Percentiles rank a stretch among this genome's conserved stretches.
These are phyloP conservation scores for Coniosporium apollinis DNA, from an alignment of 495 filamentous ascomycete species.

Conservation along the genomic window DNA sequence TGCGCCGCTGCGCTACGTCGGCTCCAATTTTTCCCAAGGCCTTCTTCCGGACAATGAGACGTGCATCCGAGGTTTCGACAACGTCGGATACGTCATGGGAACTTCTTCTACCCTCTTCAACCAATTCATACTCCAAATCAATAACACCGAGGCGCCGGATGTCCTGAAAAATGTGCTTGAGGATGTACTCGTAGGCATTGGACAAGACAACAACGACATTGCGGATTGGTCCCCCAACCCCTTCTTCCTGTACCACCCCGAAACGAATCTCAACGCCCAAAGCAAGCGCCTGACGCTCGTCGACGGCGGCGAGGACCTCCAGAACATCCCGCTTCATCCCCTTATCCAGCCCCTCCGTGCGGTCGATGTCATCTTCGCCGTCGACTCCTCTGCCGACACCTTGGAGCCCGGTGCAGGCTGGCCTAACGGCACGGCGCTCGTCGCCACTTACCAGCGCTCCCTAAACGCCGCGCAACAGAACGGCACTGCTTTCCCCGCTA, in stretches of 20 bases:
- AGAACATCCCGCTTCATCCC: conserved; percentile 80
- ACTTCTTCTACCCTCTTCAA: conserved; percentile 91
- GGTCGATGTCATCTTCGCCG: conserved; percentile 84
- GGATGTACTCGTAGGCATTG: conserved; percentile 37
- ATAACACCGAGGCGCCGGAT: conserved; percentile 33
- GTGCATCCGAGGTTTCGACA: conserved; percentile 74
- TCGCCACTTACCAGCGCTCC: conserved; percentile 69
- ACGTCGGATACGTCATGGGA: conserved; percentile 72
- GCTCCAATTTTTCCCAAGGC: conserved; percentile 62
- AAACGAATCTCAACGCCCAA: conserved; percentile 40
- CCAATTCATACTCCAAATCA: conserved; percentile 43
- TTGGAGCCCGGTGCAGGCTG: conserved; percentile 28
- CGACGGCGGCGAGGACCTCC: conserved; percentile 72
- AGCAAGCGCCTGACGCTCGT: conserved; percentile 51
- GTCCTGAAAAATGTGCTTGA: conserved; percentile 34
- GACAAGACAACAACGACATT: conserved; percentile 51
- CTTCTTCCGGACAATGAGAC: conserved; percentile 35
- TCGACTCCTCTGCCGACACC: conserved; percentile 77
- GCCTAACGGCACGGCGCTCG: conserved; percentile 75
- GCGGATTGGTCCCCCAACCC: conserved; percentile 74
- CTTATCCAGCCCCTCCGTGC: conserved; percentile 59
- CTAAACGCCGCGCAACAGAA: conserved; percentile 44
- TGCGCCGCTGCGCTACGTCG: conserved; percentile 54
- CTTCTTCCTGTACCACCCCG: conserved; percentile 54
- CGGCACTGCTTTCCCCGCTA: conserved; percentile 64